Evolutionary conservation across 2,329 filamentous ascomycete genomes (phyloP), one percentile per base, ranked within the genome.

Genomic region (Aspergillus puulaauensis): DNA sequence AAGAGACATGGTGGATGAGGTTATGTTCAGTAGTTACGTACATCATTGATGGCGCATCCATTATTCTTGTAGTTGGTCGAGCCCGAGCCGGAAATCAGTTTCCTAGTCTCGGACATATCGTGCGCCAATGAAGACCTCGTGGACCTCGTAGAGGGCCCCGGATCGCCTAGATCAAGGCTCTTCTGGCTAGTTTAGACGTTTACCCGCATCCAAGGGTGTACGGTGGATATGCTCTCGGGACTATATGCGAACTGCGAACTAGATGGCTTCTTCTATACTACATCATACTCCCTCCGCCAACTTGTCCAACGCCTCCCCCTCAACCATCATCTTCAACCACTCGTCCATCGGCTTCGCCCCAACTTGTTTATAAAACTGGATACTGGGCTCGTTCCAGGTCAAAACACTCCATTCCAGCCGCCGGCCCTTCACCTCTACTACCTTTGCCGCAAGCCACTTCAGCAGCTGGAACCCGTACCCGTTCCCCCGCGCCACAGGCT

Each of bases 311-410:
- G 68, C 74, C 48, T 77, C 73, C n/a, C 75, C 77, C 41, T 80
- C 77, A 15, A 81, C 73, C 73, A 78, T 77, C 78, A 80, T 80
- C 64, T 78, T 77, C 63, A 76, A 69, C 79, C 79, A 80, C 64
- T 80, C 79, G 39, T 78, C 73, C 76, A 78, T 78, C 46, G 66
- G 67, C 59, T 64, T 71, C 2, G 79, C 79, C 14, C 79, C 79
- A 46, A 80, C 66, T 54, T 70, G 68, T 63, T 81, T 75, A 68
- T 98, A 98, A 70, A 98, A 97, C 66, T 87, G 81, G 77, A 98
- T 90, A 72, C 89, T 93, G 7, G 91, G 90, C 79, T 90, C 85
- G 70, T 98, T 98, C 92, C 92, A 96, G 59, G 90, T 93, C 67
- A 97, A 76, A 61, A 96, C 95, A 64, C 83, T 87, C 93, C 93